Evolutionary conservation across 2,329 filamentous ascomycete species (phyloP).

Genomic region (Orbilia brochopaga): DNA sequence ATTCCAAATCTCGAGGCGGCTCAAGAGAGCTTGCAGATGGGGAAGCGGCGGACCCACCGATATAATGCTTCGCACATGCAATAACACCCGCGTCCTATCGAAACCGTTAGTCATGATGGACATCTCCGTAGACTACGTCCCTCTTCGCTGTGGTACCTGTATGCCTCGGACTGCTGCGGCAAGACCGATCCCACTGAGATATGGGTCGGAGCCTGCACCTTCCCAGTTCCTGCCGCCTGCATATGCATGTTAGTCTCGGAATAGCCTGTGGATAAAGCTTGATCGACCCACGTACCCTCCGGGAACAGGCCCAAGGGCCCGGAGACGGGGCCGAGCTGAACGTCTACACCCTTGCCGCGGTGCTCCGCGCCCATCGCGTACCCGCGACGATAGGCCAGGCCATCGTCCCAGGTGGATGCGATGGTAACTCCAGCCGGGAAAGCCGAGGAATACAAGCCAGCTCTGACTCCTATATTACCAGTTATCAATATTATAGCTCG

Average conservation of each 20-base stretch:
- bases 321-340: slow-evolving; percentile 49
- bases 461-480: slow-evolving; percentile 36
- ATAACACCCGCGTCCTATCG: slow-evolving; percentile 62
- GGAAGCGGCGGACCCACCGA: slow-evolving; percentile 55
- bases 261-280: slow-evolving; percentile 16
- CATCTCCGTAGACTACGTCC: slow-evolving; percentile 27
- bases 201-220: slow-evolving; percentile 59
- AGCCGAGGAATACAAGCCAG: slow-evolving; percentile 58
- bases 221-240: slow-evolving; percentile 59
- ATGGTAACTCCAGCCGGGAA: slow-evolving; percentile 65
- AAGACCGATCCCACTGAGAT: slow-evolving; percentile 55
- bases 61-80: slow-evolving; percentile 67
- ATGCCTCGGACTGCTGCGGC: slow-evolving; percentile 56
- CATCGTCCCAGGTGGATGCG: slow-evolving; percentile 64
- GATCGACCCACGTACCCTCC: slow-evolving; percentile 41
- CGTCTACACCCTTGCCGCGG: slow-evolving; percentile 52
- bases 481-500: slow-evolving; percentile 22
- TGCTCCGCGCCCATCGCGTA: slow-evolving; percentile 60
- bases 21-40: slow-evolving; percentile 15
- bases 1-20: slow-evolving; percentile 40
- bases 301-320: slow-evolving; percentile 50
- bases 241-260: slow-evolving; percentile 17
- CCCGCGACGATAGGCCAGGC: slow-evolving; percentile 61
- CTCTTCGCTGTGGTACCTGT: slow-evolving; percentile 49
- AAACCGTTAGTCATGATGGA: slow-evolving; percentile 41